A percentile compares a stretch with the other conserved stretches of the same genome.
These are phyloP conservation scores for Aegilops tauschii DNA, from an alignment of 176 grass and related monocot species.

Conservation along the genomic window DNA sequence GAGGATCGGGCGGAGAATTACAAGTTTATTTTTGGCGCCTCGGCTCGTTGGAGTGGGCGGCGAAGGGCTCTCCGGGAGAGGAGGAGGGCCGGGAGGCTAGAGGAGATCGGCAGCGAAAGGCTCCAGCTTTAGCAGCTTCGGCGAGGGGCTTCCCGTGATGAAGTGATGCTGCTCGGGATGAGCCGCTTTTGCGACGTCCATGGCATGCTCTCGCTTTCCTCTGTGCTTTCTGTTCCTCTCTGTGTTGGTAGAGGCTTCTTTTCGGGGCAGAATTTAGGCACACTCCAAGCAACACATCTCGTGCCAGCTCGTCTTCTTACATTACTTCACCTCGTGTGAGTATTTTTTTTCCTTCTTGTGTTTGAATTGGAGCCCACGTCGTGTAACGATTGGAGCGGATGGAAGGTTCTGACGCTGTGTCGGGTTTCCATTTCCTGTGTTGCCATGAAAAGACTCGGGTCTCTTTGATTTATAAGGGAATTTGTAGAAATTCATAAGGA, in stretches of 20 bases:
- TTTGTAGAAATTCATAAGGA: too few relatives aligned
- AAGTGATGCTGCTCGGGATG: not conserved
- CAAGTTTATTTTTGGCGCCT: conserved; percentile 46
- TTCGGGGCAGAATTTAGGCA: not conserved
- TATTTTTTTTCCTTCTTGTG: not conserved
- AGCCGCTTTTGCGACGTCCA: not conserved
- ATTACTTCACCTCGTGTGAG: not conserved
- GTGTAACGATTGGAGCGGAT: not conserved
- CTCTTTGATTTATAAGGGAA: too few relatives aligned
- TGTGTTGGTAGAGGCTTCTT: not conserved
- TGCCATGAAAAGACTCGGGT: too few relatives aligned
- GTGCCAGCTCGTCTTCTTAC: not conserved
- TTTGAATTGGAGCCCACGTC: not conserved
- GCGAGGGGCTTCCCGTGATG: conserved; percentile 22
- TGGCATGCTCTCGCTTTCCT: not conserved
- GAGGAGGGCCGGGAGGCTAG: not conserved
- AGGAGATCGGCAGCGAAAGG: not conserved
- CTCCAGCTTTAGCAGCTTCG: not conserved
- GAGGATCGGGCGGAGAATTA: not conserved
- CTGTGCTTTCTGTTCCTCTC: not conserved
- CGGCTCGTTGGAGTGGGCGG: conserved; percentile 1
- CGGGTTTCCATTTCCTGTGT: too few relatives aligned
- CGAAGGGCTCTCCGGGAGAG: not conserved
- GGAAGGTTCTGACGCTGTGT: too few relatives aligned
- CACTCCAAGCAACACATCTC: not conserved